Evolutionary conservation across 345 rosid genomes (phyloP), one percentile per base, ranked within the genome.

Genomic region (Eucalyptus marginata): DNA sequence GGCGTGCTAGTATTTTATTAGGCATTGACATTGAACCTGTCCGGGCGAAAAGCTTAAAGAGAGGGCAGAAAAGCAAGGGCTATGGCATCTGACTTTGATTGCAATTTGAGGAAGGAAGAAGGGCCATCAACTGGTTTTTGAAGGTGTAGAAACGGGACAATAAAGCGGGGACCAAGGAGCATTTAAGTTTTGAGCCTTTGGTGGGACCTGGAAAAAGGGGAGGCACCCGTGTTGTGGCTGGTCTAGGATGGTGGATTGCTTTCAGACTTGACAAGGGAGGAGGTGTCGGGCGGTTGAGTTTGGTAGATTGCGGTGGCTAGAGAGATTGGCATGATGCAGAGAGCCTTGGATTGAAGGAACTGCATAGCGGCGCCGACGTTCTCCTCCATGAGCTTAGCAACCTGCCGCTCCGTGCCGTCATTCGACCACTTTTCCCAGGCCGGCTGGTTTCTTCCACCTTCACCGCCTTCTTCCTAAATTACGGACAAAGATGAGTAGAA

Each of bases 341-440:
- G 99, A 49, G 98, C 97, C 93, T 97, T 98, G 11, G 99, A 96
- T 51, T 98, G 99, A 49, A 98, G 97, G 89, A 97, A 96, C 90
- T 98, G 99, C 99, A 98, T 96, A 1, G 99, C 99, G 0, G 99
- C 93, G 56, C 99, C 99, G 2, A 98, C 97, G 24, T 98, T 97
- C 93, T 97, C 99, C 91, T 98, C 99, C 99, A 98, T 98, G 36
- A 98, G 94, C 92, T 98, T 98, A 29, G 99, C 99, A 68, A 97
- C 99, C 89, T 97, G 98, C 71, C 95, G 90, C 85, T 98, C 99
- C 4, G 99, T 98, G 17, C 99, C 99, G 66, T 97, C 99, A 15
- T 94, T 96, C 3, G 98, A 96, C 99, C 98, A 98, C 89, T 97
- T 98, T 92, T 98, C 99, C 99, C 99, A 98, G 1, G 96, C 97